A percentile compares a stretch with the other conserved stretches of the same genome.
Conservation (phyloP, 1,284 basidiomycete species). For the Moesziomyces antarcticus region DNA sequence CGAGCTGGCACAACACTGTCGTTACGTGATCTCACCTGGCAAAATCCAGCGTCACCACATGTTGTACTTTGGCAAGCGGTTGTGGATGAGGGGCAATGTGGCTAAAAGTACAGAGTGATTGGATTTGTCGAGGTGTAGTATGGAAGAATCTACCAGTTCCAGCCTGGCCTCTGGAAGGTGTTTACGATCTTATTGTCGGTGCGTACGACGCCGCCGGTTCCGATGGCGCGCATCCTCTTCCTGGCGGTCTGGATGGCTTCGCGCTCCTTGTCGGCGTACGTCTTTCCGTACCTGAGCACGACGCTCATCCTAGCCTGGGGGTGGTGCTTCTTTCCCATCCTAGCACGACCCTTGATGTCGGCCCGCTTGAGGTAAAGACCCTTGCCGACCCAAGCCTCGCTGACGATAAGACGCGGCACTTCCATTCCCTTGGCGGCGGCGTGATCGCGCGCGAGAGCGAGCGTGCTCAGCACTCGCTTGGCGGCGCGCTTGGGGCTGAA, state of each 20-base stretch:
- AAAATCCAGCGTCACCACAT: neutral
- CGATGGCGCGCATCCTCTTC: constrained; percentile 80
- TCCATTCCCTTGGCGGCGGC: constrained; percentile 84
- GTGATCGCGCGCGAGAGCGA: constrained; percentile 86
- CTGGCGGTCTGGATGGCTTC: constrained; percentile 77
- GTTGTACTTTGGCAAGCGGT: neutral
- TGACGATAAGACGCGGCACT: constrained; percentile 80
- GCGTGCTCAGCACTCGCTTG: constrained; percentile 84
- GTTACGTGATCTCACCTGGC: neutral
- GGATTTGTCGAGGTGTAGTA: neutral
- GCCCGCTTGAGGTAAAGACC: constrained; percentile 77
- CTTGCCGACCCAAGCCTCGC: constrained; percentile 93
- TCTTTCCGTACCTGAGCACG: constrained; percentile 84
- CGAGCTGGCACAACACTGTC: neutral
- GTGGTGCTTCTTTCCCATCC: constrained; percentile 81
- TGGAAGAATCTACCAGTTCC: constrained; percentile 50
- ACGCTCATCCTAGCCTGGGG: constrained; percentile 82
- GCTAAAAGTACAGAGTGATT: constrained; percentile 6
- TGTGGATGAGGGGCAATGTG: neutral
- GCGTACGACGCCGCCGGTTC: constrained; percentile 69
- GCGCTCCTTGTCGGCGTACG: constrained; percentile 76
- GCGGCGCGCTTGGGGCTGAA: constrained; percentile 92
- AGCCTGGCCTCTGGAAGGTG: constrained; percentile 62
- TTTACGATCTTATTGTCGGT: constrained; percentile 56
- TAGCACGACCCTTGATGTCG: constrained; percentile 88